Evolutionary conservation across 1,139 yeast genomes (phyloP).

Genomic region (Saccharomycopsis hybrid): DNA sequence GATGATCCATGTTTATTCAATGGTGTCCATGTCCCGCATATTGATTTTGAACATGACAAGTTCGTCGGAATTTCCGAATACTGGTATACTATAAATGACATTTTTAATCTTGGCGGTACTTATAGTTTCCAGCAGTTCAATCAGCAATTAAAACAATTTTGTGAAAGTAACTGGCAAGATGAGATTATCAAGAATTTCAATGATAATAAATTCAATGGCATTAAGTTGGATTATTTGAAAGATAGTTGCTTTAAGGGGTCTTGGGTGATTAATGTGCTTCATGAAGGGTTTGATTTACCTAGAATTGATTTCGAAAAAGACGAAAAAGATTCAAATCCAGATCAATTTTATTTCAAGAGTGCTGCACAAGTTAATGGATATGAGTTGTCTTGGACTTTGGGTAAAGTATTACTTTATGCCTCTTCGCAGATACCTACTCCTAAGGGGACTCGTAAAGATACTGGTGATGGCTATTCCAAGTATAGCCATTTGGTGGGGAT

Average conservation of each 20-base stretch:
- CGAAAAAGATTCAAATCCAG: slow-evolving; percentile 27
- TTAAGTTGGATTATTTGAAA: slow-evolving; percentile 38
- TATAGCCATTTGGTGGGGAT: slow-evolving; percentile 17
- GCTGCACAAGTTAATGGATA: slow-evolving; percentile 53
- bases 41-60: slow-evolving; percentile 63
- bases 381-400: slow-evolving; percentile 64
- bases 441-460: background rate
- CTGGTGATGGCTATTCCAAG: background rate
- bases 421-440: slow-evolving; percentile 39
- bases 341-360: slow-evolving; percentile 46
- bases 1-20: slow-evolving; percentile 73
- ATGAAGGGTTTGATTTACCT: slow-evolving; percentile 75
- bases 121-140: slow-evolving; percentile 59
- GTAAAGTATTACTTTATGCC: slow-evolving; percentile 53
- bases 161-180: slow-evolving; percentile 59
- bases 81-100: slow-evolving; percentile 82
- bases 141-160: slow-evolving; percentile 52
- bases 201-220: slow-evolving; percentile 38
- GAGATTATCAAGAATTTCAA: slow-evolving; percentile 42
- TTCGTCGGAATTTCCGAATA: slow-evolving; percentile 78
- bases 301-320: slow-evolving; percentile 41
- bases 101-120: slow-evolving; percentile 71
- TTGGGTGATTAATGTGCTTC: slow-evolving; percentile 72
- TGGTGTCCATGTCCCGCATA: slow-evolving; percentile 72
- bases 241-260: slow-evolving; percentile 79